Evolutionary conservation across 2,329 filamentous ascomycete genomes (phyloP).

Genomic region (Bimuria novae-zelandiae): DNA sequence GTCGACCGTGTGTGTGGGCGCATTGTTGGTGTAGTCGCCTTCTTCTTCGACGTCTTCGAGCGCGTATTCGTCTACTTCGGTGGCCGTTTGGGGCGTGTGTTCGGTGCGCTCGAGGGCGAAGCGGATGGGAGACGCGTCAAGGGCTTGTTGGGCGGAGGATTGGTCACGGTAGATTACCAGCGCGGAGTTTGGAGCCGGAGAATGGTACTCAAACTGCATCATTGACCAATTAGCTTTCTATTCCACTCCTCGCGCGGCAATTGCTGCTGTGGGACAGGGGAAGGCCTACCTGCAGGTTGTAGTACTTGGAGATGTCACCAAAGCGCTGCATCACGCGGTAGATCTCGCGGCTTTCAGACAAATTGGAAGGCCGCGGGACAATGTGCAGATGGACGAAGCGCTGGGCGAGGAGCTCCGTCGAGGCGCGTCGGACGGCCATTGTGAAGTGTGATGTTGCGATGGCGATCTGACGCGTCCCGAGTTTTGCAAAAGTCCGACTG

Average conservation of each 20-base stretch:
- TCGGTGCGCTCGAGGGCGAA: slow-evolving; percentile 49
- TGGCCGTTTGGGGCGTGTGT: slow-evolving; percentile 5
- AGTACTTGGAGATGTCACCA: slow-evolving; percentile 55
- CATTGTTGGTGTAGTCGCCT: neutral
- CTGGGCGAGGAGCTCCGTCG: slow-evolving; percentile 34
- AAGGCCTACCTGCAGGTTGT: slow-evolving; percentile 47
- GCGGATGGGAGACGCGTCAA: slow-evolving; percentile 52
- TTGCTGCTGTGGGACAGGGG: neutral
- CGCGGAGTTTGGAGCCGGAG: slow-evolving; percentile 48
- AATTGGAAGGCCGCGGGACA: slow-evolving; percentile 51
- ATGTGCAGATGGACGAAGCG: slow-evolving; percentile 55
- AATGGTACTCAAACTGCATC: slow-evolving; percentile 51
- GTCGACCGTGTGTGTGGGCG: slow-evolving; percentile 9
- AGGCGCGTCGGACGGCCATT: slow-evolving; percentile 37
- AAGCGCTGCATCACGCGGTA: slow-evolving; percentile 54
- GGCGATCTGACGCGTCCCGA: neutral
- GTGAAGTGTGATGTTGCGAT: slow-evolving; percentile 10
- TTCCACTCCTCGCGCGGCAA: neutral
- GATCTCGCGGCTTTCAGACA: slow-evolving; percentile 56
- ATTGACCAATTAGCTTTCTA: neutral
- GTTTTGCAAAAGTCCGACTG: slow-evolving; percentile 1
- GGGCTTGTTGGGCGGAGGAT: slow-evolving; percentile 47
- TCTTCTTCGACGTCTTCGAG: slow-evolving; percentile 17
- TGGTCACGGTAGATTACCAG: slow-evolving; percentile 53
- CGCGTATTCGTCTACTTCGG: neutral